phyloP scores from a whole-genome alignment of 1,284 basidiomycete genomes.

The Cutaneotrichosporon spelunceum region DNA sequence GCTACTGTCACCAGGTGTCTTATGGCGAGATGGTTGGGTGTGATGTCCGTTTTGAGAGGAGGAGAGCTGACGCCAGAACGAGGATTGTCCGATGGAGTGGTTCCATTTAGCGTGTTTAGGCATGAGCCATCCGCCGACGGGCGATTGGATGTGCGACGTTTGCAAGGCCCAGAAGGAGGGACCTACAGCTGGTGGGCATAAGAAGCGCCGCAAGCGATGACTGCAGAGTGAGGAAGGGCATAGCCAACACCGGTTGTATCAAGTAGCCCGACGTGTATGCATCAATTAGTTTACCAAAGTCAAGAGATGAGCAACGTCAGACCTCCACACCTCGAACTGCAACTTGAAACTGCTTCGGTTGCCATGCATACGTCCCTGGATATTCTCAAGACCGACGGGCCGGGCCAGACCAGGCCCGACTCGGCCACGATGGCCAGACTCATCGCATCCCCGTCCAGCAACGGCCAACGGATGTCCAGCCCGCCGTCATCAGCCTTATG shows the following conservation, averaged over 20 bases:
- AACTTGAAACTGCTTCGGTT: not conserved
- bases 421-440: not conserved
- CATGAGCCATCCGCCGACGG: conserved; percentile 38
- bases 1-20: conserved; percentile 55
- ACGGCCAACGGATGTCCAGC: not conserved
- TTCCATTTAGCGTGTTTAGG: conserved; percentile 50
- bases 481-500: not conserved
- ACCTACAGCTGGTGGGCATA: not conserved
- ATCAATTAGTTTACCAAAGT: not conserved
- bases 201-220: conserved; percentile 11
- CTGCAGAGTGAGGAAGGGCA: not conserved
- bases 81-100: conserved; percentile 56
- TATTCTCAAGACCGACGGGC: not conserved
- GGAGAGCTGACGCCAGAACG: conserved; percentile 36
- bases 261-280: not conserved
- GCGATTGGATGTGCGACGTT: conserved; percentile 43
- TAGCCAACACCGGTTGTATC: not conserved
- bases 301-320: not conserved
- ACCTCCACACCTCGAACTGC: no score
- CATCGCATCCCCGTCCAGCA: not conserved
- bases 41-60: conserved; percentile 30
- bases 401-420: conserved; percentile 1
- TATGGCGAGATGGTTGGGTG: conserved; percentile 52
- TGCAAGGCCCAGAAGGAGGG: conserved; percentile 31
- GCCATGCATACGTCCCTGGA: not conserved